Evolutionary conservation across 176 grass and related monocot genomes (phyloP), one percentile per base, ranked within the genome.

Genomic region (Paspalum notatum): DNA sequence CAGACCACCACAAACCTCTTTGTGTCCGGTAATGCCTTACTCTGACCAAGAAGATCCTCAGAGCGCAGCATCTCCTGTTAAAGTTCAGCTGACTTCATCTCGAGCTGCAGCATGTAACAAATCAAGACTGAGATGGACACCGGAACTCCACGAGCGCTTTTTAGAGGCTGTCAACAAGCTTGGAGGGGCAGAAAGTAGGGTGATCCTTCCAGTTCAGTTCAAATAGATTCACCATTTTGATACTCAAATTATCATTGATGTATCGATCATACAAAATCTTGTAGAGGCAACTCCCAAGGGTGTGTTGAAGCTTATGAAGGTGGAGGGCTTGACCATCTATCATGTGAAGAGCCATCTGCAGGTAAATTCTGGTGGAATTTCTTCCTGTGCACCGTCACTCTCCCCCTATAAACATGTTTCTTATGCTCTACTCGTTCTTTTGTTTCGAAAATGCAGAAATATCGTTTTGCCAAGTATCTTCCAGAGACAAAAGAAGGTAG

Each of bases 301-400:
- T 75, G 87, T 97, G 37, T 68, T 97, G 63, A 97, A 94, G 62
- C 87, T 94, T 75, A 94, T 97, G 91, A 94, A 92, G 74, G 91
- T 90, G 53, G 87, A 97, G 61, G 87, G 89, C 67, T 86, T 97
- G 75, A 97, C 94, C 38, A 90, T 94, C 26, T 94, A 87, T 83
- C 94, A 97, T 82, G 89, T 97, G 87, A 97, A 97, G 87, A 97
- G 94, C 87, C 94, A 97, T 59, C 84, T 97, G 72, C 91, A 97
- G 94, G 94, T 97, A 73, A 16, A 73, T n/a, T 58, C 55, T 38
- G 47, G n/a, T 60, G 47, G 60, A 80, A 42, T 83, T 47, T 55
- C 11, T 77, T 62, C 46, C 20, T 7, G n/a, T 65, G 17, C 9
- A 27, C 4, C 59, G 12, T 53, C 51, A 62, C 38, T 58, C 20